These are phyloP conservation scores for Flaveria linearis DNA, from an alignment of 129 eudicot species.

Conservation along the genomic window DNA sequence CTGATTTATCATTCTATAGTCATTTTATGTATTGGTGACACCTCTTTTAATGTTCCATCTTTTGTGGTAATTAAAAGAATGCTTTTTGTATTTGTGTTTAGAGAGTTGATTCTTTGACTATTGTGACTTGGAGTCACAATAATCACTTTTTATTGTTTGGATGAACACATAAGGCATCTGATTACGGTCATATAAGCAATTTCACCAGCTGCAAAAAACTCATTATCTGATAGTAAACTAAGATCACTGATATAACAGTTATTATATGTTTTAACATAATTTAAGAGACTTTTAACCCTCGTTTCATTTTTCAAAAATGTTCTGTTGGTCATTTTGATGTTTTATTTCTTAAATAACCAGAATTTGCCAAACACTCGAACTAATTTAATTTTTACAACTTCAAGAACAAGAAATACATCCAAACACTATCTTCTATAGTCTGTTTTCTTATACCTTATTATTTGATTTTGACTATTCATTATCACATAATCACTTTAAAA, in stretches of 20 bases:
- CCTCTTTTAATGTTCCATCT: neutral
- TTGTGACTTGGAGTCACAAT: neutral
- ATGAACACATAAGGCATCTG: neutral
- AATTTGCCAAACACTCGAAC: neutral
- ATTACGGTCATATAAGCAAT: neutral
- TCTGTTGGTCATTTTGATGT: neutral
- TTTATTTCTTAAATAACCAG: neutral
- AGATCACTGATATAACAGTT: neutral
- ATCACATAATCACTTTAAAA: neutral
- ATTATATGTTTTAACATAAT: neutral
- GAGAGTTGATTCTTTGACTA: neutral
- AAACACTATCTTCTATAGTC: neutral
- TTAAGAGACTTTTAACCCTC: neutral
- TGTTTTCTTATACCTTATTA: neutral
- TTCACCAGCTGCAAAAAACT: neutral
- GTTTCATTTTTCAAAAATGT: neutral
- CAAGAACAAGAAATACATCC: neutral
- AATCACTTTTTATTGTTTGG: neutral
- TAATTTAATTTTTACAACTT: neutral
- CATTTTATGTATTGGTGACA: neutral
- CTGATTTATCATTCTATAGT: constrained; percentile 13
- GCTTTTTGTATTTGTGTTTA: neutral
- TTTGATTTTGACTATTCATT: neutral
- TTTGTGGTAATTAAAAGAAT: neutral
- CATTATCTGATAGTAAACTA: neutral